phyloP scores from a whole-genome alignment of 768 basidiomycete genomes.

The Hemileccinum rubropunctum region DNA sequence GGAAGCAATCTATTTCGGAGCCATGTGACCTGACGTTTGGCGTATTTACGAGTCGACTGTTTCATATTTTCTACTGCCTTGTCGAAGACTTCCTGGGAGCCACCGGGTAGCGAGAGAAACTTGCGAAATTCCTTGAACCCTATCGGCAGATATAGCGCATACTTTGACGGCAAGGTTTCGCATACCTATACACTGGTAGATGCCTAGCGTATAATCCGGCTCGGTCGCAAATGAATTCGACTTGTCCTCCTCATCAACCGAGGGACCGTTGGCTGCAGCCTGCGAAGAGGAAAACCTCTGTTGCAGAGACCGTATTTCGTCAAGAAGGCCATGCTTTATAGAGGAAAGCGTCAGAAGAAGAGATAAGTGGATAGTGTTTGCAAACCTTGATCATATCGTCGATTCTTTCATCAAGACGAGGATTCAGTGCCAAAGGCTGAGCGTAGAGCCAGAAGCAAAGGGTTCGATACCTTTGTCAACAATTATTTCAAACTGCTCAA shows the following conservation, averaged over 20 bases:
- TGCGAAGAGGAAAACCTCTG: conserved; percentile 14
- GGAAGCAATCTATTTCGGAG: conserved; percentile 87
- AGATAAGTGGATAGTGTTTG: background rate
- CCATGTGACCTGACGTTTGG: conserved; percentile 90
- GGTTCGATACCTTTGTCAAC: conserved; percentile 64
- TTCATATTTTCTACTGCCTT: conserved; percentile 79
- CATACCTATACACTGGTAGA: conserved; percentile 92
- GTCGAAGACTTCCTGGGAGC: conserved; percentile 42
- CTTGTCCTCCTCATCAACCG: background rate
- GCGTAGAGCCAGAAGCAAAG: conserved; percentile 92
- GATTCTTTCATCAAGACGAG: conserved; percentile 74
- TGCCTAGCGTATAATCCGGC: conserved; percentile 71
- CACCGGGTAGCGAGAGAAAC: conserved; percentile 50
- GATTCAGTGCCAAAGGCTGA: conserved; percentile 55
- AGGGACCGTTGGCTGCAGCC: background rate
- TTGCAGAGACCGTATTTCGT: conserved; percentile 67
- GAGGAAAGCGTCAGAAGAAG: conserved; percentile 3
- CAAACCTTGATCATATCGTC: conserved; percentile 86
- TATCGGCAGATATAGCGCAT: conserved; percentile 32
- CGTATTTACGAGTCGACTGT: conserved; percentile 83
- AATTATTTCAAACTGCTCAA: background rate
- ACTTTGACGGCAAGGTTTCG: background rate
- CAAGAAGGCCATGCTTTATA: conserved; percentile 68
- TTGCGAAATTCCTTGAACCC: conserved; percentile 90
- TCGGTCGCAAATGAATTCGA: background rate